Evolutionary conservation across 768 basidiomycete genomes (phyloP), one percentile per base, ranked within the genome.

Genomic region (Psilocybe sp.): DNA sequence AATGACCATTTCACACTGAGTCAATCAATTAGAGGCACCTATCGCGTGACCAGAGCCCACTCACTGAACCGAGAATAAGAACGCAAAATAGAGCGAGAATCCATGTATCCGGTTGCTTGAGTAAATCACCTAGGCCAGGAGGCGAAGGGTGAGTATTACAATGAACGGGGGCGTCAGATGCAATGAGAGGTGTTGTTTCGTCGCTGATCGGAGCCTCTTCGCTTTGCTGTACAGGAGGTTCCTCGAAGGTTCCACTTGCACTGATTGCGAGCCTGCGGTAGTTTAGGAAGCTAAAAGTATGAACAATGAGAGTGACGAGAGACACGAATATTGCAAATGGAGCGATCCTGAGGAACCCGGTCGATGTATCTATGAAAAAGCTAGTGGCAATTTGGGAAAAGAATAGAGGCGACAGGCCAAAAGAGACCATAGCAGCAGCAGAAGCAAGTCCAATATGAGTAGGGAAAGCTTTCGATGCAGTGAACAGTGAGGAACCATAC

Each of bases 321-420:
- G 85, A 79, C 41, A 91, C 67, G 62, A 84, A 87, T 10, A 59
- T 65, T 18, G 84, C 68, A 62, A 80, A 91, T 11, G 54, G 52
- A 12, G 70, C 19, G 60, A 78, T 60, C 71, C 77, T 54, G 66
- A 78, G 43, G 69, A 71, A 39, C 28, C 76, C 77, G 19, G 70
- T 71, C 42, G 65, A 62, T 11, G 65, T 55, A 35, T 72, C 66
- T 4, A 78, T 81, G 64, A 91, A 91, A 61, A 72, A 81, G 13
- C 49, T 69, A 4, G 85, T 80, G 3, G 86, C 88, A 34, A 90
- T 52, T 18, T 77, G 50, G 16, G 89, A 85, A 6, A 91, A 75
- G 56, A 88, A 80, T 16, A 91, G 70, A 0, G 90, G 90, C 0
- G 90, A 92, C 32, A 91, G 75, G n/a, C 90, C 88, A 59, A 90